phyloP scores from a whole-genome alignment of 2,329 filamentous ascomycete species.

The Aspergillus novoparasiticus region DNA sequence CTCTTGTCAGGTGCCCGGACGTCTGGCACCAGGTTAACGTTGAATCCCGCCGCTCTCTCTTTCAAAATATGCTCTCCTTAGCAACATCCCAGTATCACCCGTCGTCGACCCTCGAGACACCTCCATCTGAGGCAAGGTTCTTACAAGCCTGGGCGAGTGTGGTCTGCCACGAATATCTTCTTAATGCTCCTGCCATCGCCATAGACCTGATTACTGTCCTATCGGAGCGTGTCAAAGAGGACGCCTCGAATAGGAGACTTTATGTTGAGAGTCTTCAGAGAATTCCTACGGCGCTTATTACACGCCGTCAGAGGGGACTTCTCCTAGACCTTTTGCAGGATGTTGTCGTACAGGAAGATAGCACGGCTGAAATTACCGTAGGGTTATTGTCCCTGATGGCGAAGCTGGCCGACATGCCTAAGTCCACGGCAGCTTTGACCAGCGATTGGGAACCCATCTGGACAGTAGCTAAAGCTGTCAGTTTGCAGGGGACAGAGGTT shows the following conservation, averaged over 20 bases:
- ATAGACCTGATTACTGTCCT: constrained; percentile 38
- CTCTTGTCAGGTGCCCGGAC: constrained; percentile 34
- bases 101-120: constrained; percentile 28
- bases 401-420: constrained; percentile 42
- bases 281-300: constrained; percentile 39
- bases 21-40: constrained; percentile 32
- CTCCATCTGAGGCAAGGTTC: constrained; percentile 31
- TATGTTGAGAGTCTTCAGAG: constrained; percentile 40
- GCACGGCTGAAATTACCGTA: constrained; percentile 29
- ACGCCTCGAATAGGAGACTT: constrained; percentile 30
- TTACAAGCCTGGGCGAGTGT: constrained; percentile 42
- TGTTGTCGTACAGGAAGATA: constrained; percentile 33
- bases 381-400: constrained; percentile 43
- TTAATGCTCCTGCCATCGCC: constrained; percentile 36
- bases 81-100: constrained; percentile 33
- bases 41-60: constrained; percentile 34
- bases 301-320: constrained; percentile 38
- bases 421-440: constrained; percentile 39
- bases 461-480: constrained; percentile 38
- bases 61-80: constrained; percentile 36
- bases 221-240: constrained; percentile 34
- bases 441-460: constrained; percentile 40
- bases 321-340: constrained; percentile 39
- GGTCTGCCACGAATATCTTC: constrained; percentile 43
- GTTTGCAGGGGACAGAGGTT: constrained; percentile 32